Conservation (phyloP, 768 basidiomycete species). For the Agaricus subrufescens region DNA sequence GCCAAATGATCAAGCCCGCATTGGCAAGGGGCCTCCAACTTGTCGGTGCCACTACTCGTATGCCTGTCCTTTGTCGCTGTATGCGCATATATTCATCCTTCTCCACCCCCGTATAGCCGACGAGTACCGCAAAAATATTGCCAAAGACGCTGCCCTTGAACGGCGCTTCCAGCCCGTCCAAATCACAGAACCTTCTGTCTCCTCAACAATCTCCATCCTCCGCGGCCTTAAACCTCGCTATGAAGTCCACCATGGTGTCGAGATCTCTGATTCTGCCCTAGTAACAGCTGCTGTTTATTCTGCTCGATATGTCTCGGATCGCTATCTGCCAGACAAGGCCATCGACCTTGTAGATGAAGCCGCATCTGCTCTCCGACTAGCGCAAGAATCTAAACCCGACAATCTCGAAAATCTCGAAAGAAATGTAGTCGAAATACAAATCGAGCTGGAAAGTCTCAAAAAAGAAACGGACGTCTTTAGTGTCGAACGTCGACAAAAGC, state of each 20-base stretch:
- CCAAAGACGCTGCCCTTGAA: constrained; percentile 88
- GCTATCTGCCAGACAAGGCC: constrained; percentile 88
- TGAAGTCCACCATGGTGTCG: constrained; percentile 92
- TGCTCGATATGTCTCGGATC: constrained; percentile 81
- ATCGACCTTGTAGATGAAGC: constrained; percentile 95
- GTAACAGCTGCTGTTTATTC: constrained; percentile 88
- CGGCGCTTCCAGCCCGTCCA: constrained; percentile 87
- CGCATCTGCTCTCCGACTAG: constrained; percentile 78
- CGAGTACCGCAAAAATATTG: constrained; percentile 88
- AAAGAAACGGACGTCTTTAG: constrained; percentile 86
- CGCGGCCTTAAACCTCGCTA: constrained; percentile 82
- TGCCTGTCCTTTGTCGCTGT: constrained; percentile 22
- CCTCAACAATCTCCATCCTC: constrained; percentile 80
- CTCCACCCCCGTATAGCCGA: constrained; percentile 44
- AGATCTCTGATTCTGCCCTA: constrained; percentile 82
- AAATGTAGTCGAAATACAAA: constrained; percentile 82
- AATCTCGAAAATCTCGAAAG: constrained; percentile 79
- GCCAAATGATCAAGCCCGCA: constrained; percentile 91
- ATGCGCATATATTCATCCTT: not conserved
- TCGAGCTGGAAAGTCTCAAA: constrained; percentile 85
- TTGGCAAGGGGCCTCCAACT: constrained; percentile 83
- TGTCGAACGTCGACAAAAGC: constrained; percentile 61
- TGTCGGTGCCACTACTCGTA: constrained; percentile 88
- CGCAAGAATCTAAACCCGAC: constrained; percentile 86
- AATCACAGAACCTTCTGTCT: constrained; percentile 86